Evolutionary conservation across 2,329 filamentous ascomycete genomes (phyloP).

Genomic region (Fusarium nodosum): DNA sequence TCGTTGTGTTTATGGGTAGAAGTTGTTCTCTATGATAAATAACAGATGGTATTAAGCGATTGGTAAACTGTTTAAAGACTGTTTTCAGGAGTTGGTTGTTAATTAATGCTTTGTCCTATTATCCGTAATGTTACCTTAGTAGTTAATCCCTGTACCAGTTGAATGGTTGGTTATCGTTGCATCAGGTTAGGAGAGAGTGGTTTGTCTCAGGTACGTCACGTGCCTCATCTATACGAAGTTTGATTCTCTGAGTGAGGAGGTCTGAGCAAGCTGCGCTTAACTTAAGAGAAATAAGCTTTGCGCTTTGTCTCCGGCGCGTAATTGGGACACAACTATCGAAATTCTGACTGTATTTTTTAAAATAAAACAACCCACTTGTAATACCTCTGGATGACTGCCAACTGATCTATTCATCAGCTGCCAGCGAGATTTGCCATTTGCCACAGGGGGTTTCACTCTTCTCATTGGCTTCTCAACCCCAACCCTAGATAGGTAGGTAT

Average conservation of each 20-base stretch:
- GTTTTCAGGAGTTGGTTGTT: slow-evolving; percentile 3
- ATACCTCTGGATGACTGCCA: slow-evolving; percentile 15
- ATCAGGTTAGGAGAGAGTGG: slow-evolving; percentile 6
- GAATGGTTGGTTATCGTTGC: slow-evolving; percentile 3
- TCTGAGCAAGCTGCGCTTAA: neutral
- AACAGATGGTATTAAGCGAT: slow-evolving; percentile 2
- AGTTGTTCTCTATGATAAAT: slow-evolving; percentile 3
- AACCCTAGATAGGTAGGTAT: slow-evolving; percentile 30
- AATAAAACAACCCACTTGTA: slow-evolving; percentile 9
- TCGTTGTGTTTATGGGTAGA: slow-evolving; percentile 26
- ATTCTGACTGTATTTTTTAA: slow-evolving; percentile 2
- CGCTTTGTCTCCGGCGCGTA: slow-evolving; percentile 9
- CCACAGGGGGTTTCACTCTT: slow-evolving; percentile 34
- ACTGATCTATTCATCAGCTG: slow-evolving; percentile 24
- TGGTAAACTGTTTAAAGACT: neutral
- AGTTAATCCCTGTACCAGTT: slow-evolving; percentile 1
- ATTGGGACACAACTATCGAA: slow-evolving; percentile 6
- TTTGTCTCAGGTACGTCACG: slow-evolving; percentile 37
- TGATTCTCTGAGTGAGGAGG: slow-evolving; percentile 9
- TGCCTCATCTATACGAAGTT: slow-evolving; percentile 13
- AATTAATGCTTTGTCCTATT: neutral
- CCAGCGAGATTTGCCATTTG: slow-evolving; percentile 41
- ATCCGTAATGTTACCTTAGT: neutral
- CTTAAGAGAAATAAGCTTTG: slow-evolving; percentile 18
- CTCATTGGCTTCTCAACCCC: slow-evolving; percentile 38